Evolutionary conservation across 108 stramenopile species (phyloP).

Genomic region (Stephanodiscus triporus): DNA sequence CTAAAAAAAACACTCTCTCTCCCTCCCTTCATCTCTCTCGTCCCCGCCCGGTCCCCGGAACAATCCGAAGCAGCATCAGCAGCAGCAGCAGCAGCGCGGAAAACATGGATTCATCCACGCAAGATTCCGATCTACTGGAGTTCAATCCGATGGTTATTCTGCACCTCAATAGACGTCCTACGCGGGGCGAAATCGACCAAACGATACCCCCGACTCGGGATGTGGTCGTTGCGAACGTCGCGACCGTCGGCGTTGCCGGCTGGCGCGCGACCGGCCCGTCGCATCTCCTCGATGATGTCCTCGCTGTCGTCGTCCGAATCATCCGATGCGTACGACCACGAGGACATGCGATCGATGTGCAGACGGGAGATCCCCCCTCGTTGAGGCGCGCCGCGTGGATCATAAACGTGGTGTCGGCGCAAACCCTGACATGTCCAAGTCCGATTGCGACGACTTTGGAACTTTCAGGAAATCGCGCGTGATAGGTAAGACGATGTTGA

Average conservation of each 20-base stretch:
- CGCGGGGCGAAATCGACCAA: slow-evolving; percentile 26
- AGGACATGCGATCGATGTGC: slow-evolving; percentile 27
- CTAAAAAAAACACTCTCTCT: too few relatives aligned
- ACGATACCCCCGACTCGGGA: slow-evolving; percentile 20
- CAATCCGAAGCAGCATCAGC: too few relatives aligned
- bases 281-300: background rate
- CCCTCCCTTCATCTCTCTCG: too few relatives aligned
- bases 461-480: slow-evolving; percentile 64
- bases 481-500: slow-evolving; percentile 37
- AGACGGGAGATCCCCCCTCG: slow-evolving; percentile 47
- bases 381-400: slow-evolving; percentile 45
- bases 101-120: slow-evolving; percentile 7
- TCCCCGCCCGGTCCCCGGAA: too few relatives aligned
- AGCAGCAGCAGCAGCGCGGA: too few relatives aligned
- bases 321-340: background rate
- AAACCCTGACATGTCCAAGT: slow-evolving; percentile 20
- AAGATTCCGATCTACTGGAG: slow-evolving; percentile 12
- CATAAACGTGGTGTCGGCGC: slow-evolving; percentile 40
- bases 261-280: background rate
- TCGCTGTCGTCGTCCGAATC: background rate
- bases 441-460: slow-evolving; percentile 40
- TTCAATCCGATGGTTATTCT: slow-evolving; percentile 44
- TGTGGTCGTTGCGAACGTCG: slow-evolving; percentile 24
- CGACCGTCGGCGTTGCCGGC: background rate
- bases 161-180: slow-evolving; percentile 34